Percentiles rank a stretch among this genome's conserved stretches.
Evolutionary conservation across 495 filamentous ascomycete genomes (phyloP).

Genomic region (Aspergillus saccharolyticus): DNA sequence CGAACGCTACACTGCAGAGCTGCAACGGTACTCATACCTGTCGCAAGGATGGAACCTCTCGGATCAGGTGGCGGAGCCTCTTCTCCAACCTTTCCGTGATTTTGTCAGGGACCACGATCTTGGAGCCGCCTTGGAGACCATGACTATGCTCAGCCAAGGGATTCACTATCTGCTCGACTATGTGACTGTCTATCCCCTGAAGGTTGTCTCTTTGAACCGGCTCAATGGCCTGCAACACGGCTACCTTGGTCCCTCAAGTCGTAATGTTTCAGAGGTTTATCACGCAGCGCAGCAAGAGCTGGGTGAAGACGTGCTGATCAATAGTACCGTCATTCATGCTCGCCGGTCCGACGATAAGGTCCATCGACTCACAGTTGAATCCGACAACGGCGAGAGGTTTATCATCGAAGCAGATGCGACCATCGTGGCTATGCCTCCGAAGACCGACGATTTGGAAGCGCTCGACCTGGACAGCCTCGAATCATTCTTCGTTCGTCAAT

Average conservation of each 20-base stretch:
- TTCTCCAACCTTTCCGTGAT: constrained; percentile 41
- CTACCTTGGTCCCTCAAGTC: background rate
- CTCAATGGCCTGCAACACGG: background rate
- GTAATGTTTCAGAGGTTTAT: constrained; percentile 4
- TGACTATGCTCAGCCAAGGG: constrained; percentile 20
- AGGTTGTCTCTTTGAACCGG: constrained; percentile 2
- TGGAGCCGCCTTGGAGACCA: constrained; percentile 10
- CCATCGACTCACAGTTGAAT: background rate
- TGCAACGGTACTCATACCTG: constrained; percentile 39
- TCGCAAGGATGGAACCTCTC: constrained; percentile 36
- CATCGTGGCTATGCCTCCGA: background rate
- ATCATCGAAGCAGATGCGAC: background rate
- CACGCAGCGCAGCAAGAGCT: constrained; percentile 1
- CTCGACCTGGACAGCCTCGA: background rate
- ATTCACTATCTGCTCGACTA: constrained; percentile 29
- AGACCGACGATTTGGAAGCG: background rate
- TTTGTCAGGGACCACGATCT: constrained; percentile 41
- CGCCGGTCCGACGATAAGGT: background rate
- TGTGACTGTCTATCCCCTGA: constrained; percentile 18
- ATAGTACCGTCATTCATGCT: constrained; percentile 8
- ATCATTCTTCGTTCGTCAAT: background rate
- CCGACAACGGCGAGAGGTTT: background rate
- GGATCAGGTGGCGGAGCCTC: constrained; percentile 43
- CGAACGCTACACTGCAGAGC: constrained; percentile 17
- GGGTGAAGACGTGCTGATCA: constrained; percentile 8